Evolutionary conservation across 768 basidiomycete genomes (phyloP), one percentile per base, ranked within the genome.

Genomic region (Ramaria sp.): DNA sequence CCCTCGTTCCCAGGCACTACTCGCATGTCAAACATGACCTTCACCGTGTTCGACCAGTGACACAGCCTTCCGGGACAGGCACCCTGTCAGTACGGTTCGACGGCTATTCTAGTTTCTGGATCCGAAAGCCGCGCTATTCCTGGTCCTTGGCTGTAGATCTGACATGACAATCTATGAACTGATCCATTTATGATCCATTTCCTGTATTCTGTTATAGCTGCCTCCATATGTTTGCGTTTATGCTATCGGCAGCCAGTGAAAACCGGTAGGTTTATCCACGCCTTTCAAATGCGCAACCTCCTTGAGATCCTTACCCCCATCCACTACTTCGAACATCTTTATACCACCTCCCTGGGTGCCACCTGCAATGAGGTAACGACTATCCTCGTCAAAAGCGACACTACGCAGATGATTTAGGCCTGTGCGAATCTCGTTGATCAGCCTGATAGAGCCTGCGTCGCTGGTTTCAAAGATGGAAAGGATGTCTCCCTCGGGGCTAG

Each of bases 371-470:
- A 88, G 63, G 72, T 76, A 90, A 59, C 64, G 73, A n/a, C 50
- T 49, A 5, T 58, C 55, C 41, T 78, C 73, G 37, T 85, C 75
- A 63, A 90, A 79, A 20, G 64, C 70, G 69, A 88, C 82, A 0
- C 79, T 85, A 15, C 88, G 77, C 18, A 84, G 66, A 63, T 90
- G 87, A 12, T 73, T 75, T 58, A 90, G 62, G 1, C 86, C 86
- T 0, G 84, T 82, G 48, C 79, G 72, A 18, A 87, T 74, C 62
- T 89, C 85, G 5, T 67, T 69, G 9, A 83, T 71, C 39, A 83
- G 70, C 56, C 75, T 70, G 30, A 58, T 48, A 22, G 22, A 48
- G 28, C 49, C 42, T 16, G 72, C 66, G 5, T 72, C 69, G 8
- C 70, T 70, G 41, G 82, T 71, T 6, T 77, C 71, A 67, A 84